Percentiles rank a stretch among this genome's conserved stretches.
phyloP scores from a whole-genome alignment of 345 rosid species.

The Acer negundo region DNA sequence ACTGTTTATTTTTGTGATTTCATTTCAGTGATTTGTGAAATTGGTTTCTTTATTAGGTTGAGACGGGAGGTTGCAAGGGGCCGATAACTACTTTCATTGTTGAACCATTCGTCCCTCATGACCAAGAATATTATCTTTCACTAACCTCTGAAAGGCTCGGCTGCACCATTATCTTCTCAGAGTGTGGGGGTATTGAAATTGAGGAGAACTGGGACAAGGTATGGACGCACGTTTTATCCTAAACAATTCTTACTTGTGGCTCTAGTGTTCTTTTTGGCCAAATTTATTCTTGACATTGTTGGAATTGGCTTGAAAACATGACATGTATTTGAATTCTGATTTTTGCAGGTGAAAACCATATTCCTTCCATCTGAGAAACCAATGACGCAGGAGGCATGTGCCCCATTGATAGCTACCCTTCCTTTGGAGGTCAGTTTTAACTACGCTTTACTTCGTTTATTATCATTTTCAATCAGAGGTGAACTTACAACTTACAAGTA shows the following conservation, averaged over 20 bases:
- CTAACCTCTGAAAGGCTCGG: constrained; percentile 94
- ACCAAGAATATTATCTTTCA: constrained; percentile 83
- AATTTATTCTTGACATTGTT: neutral
- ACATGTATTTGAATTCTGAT: constrained; percentile 17
- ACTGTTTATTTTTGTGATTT: constrained; percentile 11
- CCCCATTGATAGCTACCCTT: constrained; percentile 95
- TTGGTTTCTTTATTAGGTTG: constrained; percentile 53
- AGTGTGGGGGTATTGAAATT: constrained; percentile 96
- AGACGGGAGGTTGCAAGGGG: constrained; percentile 90
- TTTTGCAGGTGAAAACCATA: constrained; percentile 74
- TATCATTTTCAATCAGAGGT: neutral
- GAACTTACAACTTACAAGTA: no score
- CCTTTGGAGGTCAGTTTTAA: constrained; percentile 74
- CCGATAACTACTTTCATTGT: constrained; percentile 93
- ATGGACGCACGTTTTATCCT: neutral
- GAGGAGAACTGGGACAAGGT: constrained; percentile 99
- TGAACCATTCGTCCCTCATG: constrained; percentile 92
- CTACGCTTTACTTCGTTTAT: neutral
- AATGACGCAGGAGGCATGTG: constrained; percentile 71
- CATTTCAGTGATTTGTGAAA: constrained; percentile 9
- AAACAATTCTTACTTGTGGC: neutral
- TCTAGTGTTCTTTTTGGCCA: constrained; percentile 9
- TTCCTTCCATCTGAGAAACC: constrained; percentile 74
- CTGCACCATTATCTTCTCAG: constrained; percentile 82
- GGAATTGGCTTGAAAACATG: neutral